Evolutionary conservation across 345 rosid species (phyloP).

Genomic region (Salix brachista): DNA sequence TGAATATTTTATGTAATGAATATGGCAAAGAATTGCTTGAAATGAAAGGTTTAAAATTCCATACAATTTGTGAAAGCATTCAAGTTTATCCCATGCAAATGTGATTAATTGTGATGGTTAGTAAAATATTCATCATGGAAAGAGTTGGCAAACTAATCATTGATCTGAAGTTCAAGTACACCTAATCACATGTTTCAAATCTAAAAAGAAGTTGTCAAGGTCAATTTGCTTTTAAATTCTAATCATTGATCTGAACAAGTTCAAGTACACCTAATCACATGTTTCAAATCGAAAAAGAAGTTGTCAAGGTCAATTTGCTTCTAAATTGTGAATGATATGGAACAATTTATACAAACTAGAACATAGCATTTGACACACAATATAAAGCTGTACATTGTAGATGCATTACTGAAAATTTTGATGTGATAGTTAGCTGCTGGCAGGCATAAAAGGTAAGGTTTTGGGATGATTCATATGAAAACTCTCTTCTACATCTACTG

Average conservation of each 20-base stretch:
- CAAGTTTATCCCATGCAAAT: too few species aligned
- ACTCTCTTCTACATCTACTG: not conserved
- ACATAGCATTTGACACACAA: not conserved
- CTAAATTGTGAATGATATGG: not conserved
- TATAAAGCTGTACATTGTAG: not conserved
- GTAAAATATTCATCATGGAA: too few species aligned
- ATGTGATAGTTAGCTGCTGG: not conserved
- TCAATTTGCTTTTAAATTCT: not conserved
- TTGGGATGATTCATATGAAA: not conserved
- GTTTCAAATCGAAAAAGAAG: not conserved
- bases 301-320: not conserved
- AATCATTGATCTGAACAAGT: conserved; percentile 59
- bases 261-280: conserved; percentile 39
- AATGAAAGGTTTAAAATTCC: too few species aligned
- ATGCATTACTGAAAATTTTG: not conserved
- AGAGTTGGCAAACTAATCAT: conserved; percentile 51
- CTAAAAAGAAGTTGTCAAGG: not conserved
- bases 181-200: not conserved
- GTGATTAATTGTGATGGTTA: too few species aligned
- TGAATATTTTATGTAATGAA: too few species aligned
- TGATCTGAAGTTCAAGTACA: conserved; percentile 61
- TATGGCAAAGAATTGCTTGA: too few species aligned
- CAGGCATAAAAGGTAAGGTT: not conserved
- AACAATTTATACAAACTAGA: not conserved
- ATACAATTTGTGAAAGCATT: too few species aligned